phyloP scores from a whole-genome alignment of 1,284 basidiomycete genomes.

The Clitocybe nebularis region DNA sequence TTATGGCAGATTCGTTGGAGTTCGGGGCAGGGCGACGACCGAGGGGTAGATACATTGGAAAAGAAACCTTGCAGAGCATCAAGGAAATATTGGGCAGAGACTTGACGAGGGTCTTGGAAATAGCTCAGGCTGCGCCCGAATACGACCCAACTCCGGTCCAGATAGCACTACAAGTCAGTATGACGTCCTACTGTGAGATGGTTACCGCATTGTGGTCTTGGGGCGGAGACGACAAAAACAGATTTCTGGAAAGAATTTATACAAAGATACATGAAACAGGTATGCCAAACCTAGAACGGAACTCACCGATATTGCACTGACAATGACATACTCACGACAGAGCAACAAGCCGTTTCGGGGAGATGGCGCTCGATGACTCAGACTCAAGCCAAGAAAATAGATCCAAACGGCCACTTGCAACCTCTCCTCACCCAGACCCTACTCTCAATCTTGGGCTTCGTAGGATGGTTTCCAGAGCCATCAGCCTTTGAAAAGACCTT shows the following conservation, averaged over 20 bases:
- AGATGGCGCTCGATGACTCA: constrained; percentile 51
- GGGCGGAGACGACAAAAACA: constrained; percentile 38
- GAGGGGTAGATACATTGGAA: no score
- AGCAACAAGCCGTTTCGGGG: constrained; percentile 46
- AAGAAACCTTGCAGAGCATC: no score
- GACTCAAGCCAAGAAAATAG: constrained; percentile 32
- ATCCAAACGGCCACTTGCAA: no score
- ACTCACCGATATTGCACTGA: neutral
- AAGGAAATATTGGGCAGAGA: constrained; percentile 32
- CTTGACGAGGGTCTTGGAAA: constrained; percentile 33
- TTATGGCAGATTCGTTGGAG: constrained; percentile 44
- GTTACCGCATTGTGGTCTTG: constrained; percentile 49
- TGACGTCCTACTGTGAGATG: constrained; percentile 40
- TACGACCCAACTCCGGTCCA: constrained; percentile 47
- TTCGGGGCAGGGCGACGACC: no score
- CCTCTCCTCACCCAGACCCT: no score
- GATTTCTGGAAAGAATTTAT: constrained; percentile 41
- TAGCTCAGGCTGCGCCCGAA: constrained; percentile 24
- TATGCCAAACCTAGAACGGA: constrained; percentile 23
- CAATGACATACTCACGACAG: constrained; percentile 23
- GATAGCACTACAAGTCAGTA: constrained; percentile 45
- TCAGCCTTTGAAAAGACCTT: no score
- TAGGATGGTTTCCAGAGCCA: constrained; percentile 26
- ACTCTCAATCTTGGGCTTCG: constrained; percentile 29
- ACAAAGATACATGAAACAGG: constrained; percentile 40